These are phyloP conservation scores for Phytophthora macrochlamydospora DNA, from an alignment of 352 stramenopile genomes.

Conservation along the genomic window DNA sequence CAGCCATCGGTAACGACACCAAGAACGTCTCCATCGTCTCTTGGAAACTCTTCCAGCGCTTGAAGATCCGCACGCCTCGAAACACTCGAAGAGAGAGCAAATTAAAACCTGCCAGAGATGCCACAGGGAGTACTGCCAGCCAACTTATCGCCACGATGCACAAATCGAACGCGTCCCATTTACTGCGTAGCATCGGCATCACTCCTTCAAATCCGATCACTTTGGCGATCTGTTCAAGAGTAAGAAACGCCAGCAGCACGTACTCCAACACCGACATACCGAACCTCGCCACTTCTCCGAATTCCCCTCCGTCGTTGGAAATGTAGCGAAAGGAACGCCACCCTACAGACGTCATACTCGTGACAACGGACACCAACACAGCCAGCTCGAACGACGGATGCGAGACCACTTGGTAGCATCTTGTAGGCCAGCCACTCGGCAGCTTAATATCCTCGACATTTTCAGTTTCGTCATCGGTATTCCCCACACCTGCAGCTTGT, in stretches of 20 bases:
- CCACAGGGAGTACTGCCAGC: conserved; percentile 52
- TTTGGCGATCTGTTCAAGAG: conserved; percentile 70
- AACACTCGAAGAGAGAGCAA: conserved; percentile 79
- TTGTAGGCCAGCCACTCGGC: conserved; percentile 48
- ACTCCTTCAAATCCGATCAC: conserved; percentile 69
- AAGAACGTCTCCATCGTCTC: conserved; percentile 84
- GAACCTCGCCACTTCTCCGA: conserved; percentile 45
- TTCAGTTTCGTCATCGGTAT: conserved; percentile 20
- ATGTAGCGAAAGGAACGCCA: conserved; percentile 62
- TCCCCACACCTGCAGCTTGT: conserved; percentile 47
- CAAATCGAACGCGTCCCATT: conserved; percentile 79
- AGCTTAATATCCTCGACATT: conserved; percentile 47
- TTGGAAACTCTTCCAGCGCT: conserved; percentile 77
- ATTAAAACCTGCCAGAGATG: conserved; percentile 63
- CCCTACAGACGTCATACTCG: conserved; percentile 76
- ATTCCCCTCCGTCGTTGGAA: conserved; percentile 42
- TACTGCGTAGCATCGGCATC: conserved; percentile 53
- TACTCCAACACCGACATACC: conserved; percentile 67
- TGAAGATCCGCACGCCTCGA: conserved; percentile 68
- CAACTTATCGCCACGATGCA: conserved; percentile 65
- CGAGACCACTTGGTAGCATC: conserved; percentile 68
- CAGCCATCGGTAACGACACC: conserved; percentile 69
- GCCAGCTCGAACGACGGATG: conserved; percentile 80
- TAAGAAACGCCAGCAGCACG: conserved; percentile 67
- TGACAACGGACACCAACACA: conserved; percentile 63